These are phyloP conservation scores for Colletotrichum aenigma DNA, from an alignment of 2,329 filamentous ascomycete genomes.

Conservation along the genomic window DNA sequence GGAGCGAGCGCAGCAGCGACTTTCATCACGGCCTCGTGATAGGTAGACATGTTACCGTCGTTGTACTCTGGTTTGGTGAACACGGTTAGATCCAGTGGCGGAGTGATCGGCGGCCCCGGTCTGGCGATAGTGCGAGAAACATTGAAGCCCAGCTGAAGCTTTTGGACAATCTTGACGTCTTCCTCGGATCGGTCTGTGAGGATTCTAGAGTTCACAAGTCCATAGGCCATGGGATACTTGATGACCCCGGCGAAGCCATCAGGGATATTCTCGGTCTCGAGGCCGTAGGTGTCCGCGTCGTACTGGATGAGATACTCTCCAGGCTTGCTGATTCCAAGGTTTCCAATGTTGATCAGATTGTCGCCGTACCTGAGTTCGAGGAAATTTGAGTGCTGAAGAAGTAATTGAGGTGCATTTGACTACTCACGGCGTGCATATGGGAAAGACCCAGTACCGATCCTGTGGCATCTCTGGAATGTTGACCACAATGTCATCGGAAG, in stretches of 20 bases:
- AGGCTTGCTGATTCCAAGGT: background rate
- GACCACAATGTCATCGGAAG: background rate
- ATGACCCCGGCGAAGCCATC: background rate
- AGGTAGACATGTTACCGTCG: background rate
- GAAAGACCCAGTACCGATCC: background rate
- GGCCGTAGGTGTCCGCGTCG: background rate
- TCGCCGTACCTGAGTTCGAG: background rate
- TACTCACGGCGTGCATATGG: background rate
- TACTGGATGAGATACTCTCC: background rate
- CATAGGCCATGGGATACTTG: background rate
- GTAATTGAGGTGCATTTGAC: fast-evolving
- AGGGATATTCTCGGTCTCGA: background rate
- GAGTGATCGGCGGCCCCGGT: background rate
- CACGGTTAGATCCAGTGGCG: background rate
- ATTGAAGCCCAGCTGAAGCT: background rate
- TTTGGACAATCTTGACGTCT: background rate
- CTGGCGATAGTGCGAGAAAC: background rate
- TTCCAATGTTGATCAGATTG: background rate
- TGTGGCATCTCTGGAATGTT: background rate
- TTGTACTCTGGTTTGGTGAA: background rate
- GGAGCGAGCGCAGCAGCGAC: background rate
- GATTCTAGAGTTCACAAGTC: background rate
- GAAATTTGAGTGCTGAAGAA: fast-evolving
- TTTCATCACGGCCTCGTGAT: background rate
- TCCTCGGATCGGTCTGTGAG: background rate